These are phyloP conservation scores for Auricularia cornea DNA, from an alignment of 768 basidiomycete species.

Conservation along the genomic window DNA sequence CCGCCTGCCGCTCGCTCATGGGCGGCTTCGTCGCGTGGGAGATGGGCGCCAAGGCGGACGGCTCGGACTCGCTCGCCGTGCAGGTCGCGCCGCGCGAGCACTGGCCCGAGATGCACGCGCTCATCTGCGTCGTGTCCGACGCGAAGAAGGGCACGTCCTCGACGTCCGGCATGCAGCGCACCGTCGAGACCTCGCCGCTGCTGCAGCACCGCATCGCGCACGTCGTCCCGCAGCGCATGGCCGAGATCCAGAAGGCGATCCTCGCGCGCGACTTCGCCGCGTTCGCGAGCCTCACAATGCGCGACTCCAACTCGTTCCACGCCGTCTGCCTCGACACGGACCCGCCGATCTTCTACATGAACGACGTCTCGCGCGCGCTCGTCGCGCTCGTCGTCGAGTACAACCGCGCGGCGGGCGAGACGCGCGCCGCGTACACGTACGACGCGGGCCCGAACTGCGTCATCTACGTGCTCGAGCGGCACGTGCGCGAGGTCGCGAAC, in stretches of 20 bases:
- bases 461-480: slow-evolving; percentile 76
- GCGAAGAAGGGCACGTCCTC: slow-evolving; percentile 94
- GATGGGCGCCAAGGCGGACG: slow-evolving; percentile 55
- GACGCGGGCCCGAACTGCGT: slow-evolving; percentile 99
- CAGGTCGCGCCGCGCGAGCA: slow-evolving; percentile 76
- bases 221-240: slow-evolving; percentile 87
- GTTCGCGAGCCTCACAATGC: slow-evolving; percentile 92
- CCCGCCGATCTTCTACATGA: slow-evolving; percentile 99
- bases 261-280: slow-evolving; percentile 67
- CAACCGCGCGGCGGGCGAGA: slow-evolving; percentile 60
- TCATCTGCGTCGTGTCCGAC: slow-evolving; percentile 94
- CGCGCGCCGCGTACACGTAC: slow-evolving; percentile 95
- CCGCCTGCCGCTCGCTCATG: slow-evolving; percentile 94
- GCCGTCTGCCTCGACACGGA: slow-evolving; percentile 94
- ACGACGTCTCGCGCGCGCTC: slow-evolving; percentile 92
- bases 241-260: slow-evolving; percentile 74
- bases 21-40: slow-evolving; percentile 98
- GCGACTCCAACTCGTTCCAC: slow-evolving; percentile 98
- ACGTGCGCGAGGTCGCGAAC: slow-evolving; percentile 70
- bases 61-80: slow-evolving; percentile 80
- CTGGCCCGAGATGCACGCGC: slow-evolving; percentile 94
- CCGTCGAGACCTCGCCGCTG: slow-evolving; percentile 83
- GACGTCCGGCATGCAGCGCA: slow-evolving; percentile 95
- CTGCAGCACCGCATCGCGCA: slow-evolving; percentile 81
- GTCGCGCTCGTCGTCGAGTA: slow-evolving; percentile 86